Percentiles rank a stretch among this genome's conserved stretches.
Evolutionary conservation across 2,329 filamentous ascomycete species (phyloP).

Genomic region (Scedosporium apiospermum): DNA sequence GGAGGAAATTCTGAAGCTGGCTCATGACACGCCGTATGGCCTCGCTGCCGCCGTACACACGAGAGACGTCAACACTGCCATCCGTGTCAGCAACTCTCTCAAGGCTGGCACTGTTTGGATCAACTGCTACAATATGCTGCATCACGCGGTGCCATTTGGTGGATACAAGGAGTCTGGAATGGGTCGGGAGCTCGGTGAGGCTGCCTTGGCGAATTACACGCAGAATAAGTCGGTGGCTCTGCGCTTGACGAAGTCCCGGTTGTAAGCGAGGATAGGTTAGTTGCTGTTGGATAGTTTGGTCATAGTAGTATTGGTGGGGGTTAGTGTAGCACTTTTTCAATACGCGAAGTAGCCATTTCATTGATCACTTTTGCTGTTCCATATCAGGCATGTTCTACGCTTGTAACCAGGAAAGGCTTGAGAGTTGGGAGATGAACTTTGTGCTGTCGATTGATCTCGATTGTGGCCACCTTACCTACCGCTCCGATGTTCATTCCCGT

Average conservation of each 20-base stretch:
- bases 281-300: too few relatives aligned
- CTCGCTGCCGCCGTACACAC: constrained; percentile 80
- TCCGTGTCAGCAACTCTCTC: constrained; percentile 67
- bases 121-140: constrained; percentile 54
- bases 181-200: constrained; percentile 65
- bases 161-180: constrained; percentile 74
- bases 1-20: constrained; percentile 66
- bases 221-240: constrained; percentile 52
- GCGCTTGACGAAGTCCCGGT: neutral
- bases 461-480: too few relatives aligned
- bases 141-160: constrained; percentile 59
- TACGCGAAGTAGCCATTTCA: too few relatives aligned
- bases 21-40: constrained; percentile 71
- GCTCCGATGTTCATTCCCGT: too few relatives aligned
- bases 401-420: too few relatives aligned
- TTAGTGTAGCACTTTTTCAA: too few relatives aligned
- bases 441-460: too few relatives aligned
- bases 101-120: constrained; percentile 60
- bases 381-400: too few relatives aligned
- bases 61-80: constrained; percentile 69
- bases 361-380: too few relatives aligned
- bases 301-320: too few relatives aligned
- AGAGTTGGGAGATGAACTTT: too few relatives aligned
- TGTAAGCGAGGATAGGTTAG: too few relatives aligned
- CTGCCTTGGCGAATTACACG: constrained; percentile 57